These are phyloP conservation scores for Crithidia sp. DNA, from an alignment of 208 protist species.

Conservation along the genomic window DNA sequence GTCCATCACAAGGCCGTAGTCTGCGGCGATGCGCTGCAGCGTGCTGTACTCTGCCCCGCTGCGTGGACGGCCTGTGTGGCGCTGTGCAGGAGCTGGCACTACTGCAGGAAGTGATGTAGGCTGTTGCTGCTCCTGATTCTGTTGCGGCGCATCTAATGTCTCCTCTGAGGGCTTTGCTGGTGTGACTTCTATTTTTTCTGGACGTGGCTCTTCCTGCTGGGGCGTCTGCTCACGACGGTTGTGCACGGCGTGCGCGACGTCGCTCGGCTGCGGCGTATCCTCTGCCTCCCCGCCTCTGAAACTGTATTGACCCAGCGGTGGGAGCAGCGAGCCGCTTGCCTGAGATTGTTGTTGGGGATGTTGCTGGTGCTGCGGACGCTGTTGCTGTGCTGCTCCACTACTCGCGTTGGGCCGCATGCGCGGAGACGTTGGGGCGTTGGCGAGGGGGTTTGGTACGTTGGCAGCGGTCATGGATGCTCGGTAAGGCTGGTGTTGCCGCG, in stretches of 20 bases:
- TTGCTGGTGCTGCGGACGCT: neutral
- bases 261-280: neutral
- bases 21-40: neutral
- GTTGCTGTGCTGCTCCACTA: no score
- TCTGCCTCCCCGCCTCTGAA: no score
- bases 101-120: neutral
- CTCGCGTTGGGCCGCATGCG: neutral
- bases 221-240: no score
- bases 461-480: neutral
- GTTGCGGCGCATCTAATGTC: no score
- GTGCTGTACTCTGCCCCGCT: neutral
- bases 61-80: neutral
- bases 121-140: neutral
- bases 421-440: no score
- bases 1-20: neutral
- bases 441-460: slow-evolving; percentile 2
- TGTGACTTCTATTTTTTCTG: no score
- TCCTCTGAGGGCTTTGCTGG: no score
- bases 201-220: no score
- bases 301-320: no score
- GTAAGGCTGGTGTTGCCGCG: neutral
- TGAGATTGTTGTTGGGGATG: neutral
- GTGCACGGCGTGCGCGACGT: no score
- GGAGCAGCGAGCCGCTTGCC: no score
- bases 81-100: neutral